Conservation (phyloP, 2,329 filamentous ascomycete species). For the Paraphaeosphaeria minitans region DNA sequence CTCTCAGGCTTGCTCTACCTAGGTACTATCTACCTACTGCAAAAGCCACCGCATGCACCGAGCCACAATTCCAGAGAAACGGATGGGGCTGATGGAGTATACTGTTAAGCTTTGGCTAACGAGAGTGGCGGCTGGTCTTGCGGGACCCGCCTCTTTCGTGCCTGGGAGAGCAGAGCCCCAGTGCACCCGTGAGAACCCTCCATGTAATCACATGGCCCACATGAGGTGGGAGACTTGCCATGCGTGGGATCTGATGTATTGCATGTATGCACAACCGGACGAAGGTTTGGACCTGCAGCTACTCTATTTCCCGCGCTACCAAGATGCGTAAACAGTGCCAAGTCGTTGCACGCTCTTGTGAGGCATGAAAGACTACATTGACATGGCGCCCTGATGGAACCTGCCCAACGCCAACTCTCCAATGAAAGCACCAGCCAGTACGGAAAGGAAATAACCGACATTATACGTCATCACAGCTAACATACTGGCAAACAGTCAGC, state of each 20-base stretch:
- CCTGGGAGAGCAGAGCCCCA: neutral
- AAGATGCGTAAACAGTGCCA: constrained; percentile 15
- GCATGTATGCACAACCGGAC: constrained; percentile 7
- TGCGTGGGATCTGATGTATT: neutral
- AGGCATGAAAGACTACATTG: constrained; percentile 30
- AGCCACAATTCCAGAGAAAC: neutral
- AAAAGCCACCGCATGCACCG: neutral
- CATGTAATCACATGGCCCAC: neutral
- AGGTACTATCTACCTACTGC: too few species aligned
- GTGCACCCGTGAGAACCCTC: neutral
- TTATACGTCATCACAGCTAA: constrained; percentile 90
- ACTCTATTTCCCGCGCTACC: constrained; percentile 22
- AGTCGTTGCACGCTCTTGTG: constrained; percentile 14
- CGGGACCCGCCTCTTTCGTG: neutral
- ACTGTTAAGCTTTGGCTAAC: constrained; percentile 32
- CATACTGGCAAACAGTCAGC: constrained; percentile 66
- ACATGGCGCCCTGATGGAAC: constrained; percentile 53
- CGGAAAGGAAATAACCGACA: constrained; percentile 80
- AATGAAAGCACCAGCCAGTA: constrained; percentile 80
- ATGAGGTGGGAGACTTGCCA: neutral
- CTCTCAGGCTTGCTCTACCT: neutral
- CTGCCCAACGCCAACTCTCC: constrained; percentile 82
- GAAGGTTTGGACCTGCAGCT: constrained; percentile 20
- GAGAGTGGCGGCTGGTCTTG: constrained; percentile 21
- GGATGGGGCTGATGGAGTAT: constrained; percentile 3